Evolutionary conservation across 2,329 filamentous ascomycete genomes (phyloP).

Genomic region (Arthrobotrys musiformis): DNA sequence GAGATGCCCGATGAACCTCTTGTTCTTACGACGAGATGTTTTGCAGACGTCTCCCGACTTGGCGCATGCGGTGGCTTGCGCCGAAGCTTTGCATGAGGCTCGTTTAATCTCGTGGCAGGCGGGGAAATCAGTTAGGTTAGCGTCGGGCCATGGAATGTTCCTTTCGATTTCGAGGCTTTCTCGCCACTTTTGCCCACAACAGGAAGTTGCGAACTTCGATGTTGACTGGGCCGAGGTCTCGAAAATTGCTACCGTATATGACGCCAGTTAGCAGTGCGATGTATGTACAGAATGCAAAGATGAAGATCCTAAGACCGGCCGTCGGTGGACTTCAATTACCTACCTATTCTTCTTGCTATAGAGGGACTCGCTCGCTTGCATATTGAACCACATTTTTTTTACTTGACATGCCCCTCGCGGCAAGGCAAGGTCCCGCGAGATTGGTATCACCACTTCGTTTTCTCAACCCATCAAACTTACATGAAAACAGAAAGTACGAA

Average conservation of each 20-base stretch:
- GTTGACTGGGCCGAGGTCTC: slow-evolving; percentile 11
- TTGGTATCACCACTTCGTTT: not conserved
- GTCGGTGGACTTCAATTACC: no score
- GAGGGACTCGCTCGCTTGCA: no score
- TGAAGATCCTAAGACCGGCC: not conserved
- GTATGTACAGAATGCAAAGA: not conserved
- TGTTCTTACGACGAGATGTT: slow-evolving; percentile 11
- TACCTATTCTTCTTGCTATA: no score
- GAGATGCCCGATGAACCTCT: not conserved
- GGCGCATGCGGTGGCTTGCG: slow-evolving; percentile 51
- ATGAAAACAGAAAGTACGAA: slow-evolving; percentile 37
- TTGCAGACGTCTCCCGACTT: slow-evolving; percentile 50
- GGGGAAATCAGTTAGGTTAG: slow-evolving; percentile 31
- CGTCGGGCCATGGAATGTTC: slow-evolving; percentile 49
- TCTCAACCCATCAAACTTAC: not conserved
- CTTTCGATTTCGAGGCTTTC: slow-evolving; percentile 5
- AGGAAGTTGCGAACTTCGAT: slow-evolving; percentile 48
- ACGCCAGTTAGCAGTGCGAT: not conserved
- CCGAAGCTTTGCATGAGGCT: slow-evolving; percentile 34
- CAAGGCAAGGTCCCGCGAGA: not conserved
- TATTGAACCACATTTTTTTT: not conserved
- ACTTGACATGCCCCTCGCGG: not conserved
- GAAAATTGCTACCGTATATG: not conserved
- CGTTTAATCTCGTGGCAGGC: slow-evolving; percentile 48
- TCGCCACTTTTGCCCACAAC: slow-evolving; percentile 37